Base-by-base conservation (phyloP, 352 stramenopile genomes). In the Phytophthora europaea region DNA sequence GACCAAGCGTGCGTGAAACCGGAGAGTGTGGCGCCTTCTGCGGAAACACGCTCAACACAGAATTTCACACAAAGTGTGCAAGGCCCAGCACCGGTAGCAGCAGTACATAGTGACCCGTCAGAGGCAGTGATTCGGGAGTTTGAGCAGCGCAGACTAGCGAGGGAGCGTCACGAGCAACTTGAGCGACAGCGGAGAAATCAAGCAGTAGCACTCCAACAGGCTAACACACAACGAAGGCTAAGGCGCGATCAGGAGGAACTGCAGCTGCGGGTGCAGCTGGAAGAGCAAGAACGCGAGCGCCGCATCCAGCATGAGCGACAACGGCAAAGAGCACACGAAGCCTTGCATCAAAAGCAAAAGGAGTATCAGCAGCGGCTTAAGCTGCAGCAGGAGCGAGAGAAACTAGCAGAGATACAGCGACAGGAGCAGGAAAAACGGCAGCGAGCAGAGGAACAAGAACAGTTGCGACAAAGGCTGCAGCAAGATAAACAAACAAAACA, bases 281-380 rank as follows among this genome's bases (percentile, higher is more conserved):
- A 43, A 57, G 26, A 55, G 26, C 51, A 75, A 76, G 67, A 75
- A 20, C 31, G 36, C 4, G 47, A 69, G 26, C 62, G 36, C 20
- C 75, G 48, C 33, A 31, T 58, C 47, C 72, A 71, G n/a, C 61
- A 76, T 53, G 74, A 81, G 15, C 70, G 38, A 38, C 62, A 74
- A 54, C 53, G 67, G 2, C 54, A 79, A 73, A 67, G 64, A 55
- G 61, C 59, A 15, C 67, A 74, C 22, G 36, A 73, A 55, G 67
- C 75, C 18, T 50, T 80, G 26, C 67, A 73, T 31, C 72, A 65
- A 33, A 72, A 67, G 16, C 73, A 79, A 45, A 79, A 69, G 12
- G 65, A 82, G 22, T 76, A 83, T 13, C 70, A 81, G 31, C 59
- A 66, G 31, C 73, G 72, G 23, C 70, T 79, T 38, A 56, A 48